A percentile compares a stretch with the other conserved stretches of the same genome.
These are phyloP conservation scores for Stipa capillata DNA, from an alignment of 176 grass and related monocot genomes.

Conservation along the genomic window DNA sequence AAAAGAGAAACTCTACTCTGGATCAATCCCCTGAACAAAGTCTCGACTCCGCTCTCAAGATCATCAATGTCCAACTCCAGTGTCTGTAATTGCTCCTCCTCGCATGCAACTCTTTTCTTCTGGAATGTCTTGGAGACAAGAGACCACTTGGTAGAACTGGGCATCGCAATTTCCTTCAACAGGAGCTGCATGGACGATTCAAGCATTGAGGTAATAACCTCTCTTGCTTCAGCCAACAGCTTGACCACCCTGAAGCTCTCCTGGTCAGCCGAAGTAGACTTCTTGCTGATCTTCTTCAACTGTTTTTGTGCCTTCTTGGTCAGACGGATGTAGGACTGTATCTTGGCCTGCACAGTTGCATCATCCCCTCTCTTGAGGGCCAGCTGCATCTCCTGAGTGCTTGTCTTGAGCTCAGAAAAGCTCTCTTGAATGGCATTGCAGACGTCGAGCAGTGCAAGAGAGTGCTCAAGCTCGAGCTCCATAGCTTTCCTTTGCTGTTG, in stretches of 20 bases:
- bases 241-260: conserved; percentile 8
- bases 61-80: too few relatives aligned
- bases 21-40: too few relatives aligned
- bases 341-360: too few relatives aligned
- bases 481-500: conserved; percentile 19
- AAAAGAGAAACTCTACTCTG: too few relatives aligned
- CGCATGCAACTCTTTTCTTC: neutral
- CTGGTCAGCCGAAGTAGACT: neutral
- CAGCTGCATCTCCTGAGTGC: too few relatives aligned
- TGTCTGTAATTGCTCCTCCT: too few relatives aligned
- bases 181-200: neutral
- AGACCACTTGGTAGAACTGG: conserved; percentile 23
- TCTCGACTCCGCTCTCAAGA: too few relatives aligned
- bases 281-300: conserved; percentile 31
- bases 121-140: neutral
- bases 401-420: too few relatives aligned
- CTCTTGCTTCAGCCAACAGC: conserved; percentile 28
- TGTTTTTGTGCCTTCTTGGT: too few relatives aligned
- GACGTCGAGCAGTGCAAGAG: neutral
- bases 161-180: neutral
- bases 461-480: conserved; percentile 3
- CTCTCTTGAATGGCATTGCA: neutral
- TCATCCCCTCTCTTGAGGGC: conserved; percentile 27
- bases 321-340: too few relatives aligned
- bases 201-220: conserved; percentile 20